phyloP scores from a whole-genome alignment of 768 basidiomycete genomes.

The Multifurca ochricompacta region DNA sequence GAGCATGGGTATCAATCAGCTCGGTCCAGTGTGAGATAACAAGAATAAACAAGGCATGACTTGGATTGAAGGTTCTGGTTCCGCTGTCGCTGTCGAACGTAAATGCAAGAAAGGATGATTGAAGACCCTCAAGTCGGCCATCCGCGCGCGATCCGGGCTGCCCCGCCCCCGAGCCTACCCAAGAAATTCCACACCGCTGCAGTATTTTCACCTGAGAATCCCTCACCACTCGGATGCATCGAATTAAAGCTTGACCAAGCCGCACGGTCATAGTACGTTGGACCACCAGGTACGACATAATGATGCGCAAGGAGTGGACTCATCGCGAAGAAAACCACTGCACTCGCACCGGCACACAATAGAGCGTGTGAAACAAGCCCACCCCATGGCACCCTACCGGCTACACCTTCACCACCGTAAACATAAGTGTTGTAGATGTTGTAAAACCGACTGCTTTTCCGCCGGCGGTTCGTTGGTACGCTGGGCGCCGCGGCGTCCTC shows the following conservation, averaged over 20 bases:
- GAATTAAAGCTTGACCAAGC: slow-evolving; percentile 77
- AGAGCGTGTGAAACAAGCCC: slow-evolving; percentile 16
- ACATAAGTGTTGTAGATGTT: slow-evolving; percentile 80
- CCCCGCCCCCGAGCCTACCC: slow-evolving; percentile 65
- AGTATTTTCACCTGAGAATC: slow-evolving; percentile 50
- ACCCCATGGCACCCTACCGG: slow-evolving; percentile 1
- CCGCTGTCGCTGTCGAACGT: too few species aligned
- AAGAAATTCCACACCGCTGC: slow-evolving; percentile 62
- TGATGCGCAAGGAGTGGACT: slow-evolving; percentile 52
- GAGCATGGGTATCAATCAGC: neutral
- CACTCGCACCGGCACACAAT: slow-evolving; percentile 54
- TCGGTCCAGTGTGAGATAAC: neutral
- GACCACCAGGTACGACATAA: slow-evolving; percentile 52
- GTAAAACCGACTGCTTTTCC: slow-evolving; percentile 53
- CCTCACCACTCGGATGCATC: slow-evolving; percentile 63
- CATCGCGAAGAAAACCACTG: slow-evolving; percentile 52
- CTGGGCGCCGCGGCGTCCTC: slow-evolving; percentile 24
- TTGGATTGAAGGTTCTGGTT: too few species aligned
- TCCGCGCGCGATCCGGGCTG: slow-evolving; percentile 65
- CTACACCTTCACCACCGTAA: slow-evolving; percentile 37
- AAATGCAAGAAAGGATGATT: neutral
- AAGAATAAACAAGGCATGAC: neutral
- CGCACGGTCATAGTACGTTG: slow-evolving; percentile 67
- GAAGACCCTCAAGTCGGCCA: slow-evolving; percentile 54
- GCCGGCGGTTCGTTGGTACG: slow-evolving; percentile 21